phyloP scores from a whole-genome alignment of 768 basidiomycete species.

The Trametes cubensis region DNA sequence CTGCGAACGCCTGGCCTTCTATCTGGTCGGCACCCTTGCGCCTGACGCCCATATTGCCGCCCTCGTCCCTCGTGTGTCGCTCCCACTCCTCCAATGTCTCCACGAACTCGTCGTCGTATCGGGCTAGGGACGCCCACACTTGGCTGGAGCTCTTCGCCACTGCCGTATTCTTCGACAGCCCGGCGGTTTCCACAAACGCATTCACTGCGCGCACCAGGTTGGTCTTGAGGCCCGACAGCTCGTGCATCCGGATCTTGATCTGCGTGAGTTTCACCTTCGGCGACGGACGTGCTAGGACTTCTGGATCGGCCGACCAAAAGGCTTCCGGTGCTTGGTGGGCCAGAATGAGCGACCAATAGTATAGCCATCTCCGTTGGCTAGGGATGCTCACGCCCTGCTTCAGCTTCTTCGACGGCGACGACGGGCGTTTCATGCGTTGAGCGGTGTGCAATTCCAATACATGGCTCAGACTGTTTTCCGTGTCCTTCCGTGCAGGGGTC shows the following conservation, averaged over 20 bases:
- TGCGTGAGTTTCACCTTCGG: constrained; percentile 59
- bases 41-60: constrained; percentile 41
- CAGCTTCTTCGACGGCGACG: constrained; percentile 29
- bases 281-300: constrained; percentile 18
- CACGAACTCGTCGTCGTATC: constrained; percentile 76
- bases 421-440: constrained; percentile 61
- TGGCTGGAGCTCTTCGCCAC: constrained; percentile 40
- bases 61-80: constrained; percentile 47
- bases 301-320: constrained; percentile 42
- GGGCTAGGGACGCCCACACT: constrained; percentile 75
- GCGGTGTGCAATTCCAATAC: constrained; percentile 72
- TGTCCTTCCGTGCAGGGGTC: constrained; percentile 1
- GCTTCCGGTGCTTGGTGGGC: constrained; percentile 54
- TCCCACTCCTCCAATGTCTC: constrained; percentile 67
- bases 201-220: constrained; percentile 61
- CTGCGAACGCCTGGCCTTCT: constrained; percentile 41
- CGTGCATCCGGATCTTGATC: constrained; percentile 62
- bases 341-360: constrained; percentile 76
- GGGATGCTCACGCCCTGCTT: constrained; percentile 76
- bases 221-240: constrained; percentile 52
- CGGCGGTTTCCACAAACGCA: constrained; percentile 50
- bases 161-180: constrained; percentile 36
- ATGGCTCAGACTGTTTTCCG: constrained; percentile 42
- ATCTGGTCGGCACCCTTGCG: constrained; percentile 39
- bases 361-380: constrained; percentile 76